These are phyloP conservation scores for Claviceps pazoutovae DNA, from an alignment of 2,329 filamentous ascomycete species.

Conservation along the genomic window DNA sequence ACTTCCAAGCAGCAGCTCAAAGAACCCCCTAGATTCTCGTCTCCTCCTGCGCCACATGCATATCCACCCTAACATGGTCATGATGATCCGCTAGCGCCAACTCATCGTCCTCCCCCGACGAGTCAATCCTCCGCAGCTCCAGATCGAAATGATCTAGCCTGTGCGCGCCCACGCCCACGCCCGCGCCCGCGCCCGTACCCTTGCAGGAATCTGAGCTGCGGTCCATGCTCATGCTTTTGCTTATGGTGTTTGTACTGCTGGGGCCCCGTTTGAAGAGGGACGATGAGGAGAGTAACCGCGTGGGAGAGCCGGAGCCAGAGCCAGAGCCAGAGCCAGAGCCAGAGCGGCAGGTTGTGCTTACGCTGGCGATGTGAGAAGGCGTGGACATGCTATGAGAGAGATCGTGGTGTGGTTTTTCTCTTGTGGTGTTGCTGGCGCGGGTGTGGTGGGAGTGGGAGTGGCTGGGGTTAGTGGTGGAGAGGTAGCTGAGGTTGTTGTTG, in stretches of 20 bases:
- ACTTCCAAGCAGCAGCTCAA: slow-evolving; percentile 1
- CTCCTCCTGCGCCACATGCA: slow-evolving; percentile 18
- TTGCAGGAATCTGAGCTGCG: neutral
- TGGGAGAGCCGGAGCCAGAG: slow-evolving; percentile 6
- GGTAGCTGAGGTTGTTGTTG: slow-evolving; percentile 6
- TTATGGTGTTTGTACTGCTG: too few species aligned
- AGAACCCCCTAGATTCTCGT: slow-evolving; percentile 16
- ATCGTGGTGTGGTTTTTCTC: slow-evolving; percentile 2
- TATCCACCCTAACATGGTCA: slow-evolving; percentile 8
- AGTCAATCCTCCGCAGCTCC: slow-evolving; percentile 19
- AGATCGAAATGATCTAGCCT: slow-evolving; percentile 15
- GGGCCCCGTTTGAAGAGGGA: neutral
- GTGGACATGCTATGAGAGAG: slow-evolving; percentile 1
- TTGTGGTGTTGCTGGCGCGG: neutral
- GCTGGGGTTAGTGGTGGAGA: neutral
- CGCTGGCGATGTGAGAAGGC: neutral
- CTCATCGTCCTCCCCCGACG: slow-evolving; percentile 6
- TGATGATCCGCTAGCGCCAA: neutral
- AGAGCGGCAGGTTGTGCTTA: slow-evolving; percentile 4
- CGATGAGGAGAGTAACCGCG: neutral
- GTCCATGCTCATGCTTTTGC: too few species aligned
- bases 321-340: slow-evolving; percentile 5
- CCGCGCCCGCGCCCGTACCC: neutral
- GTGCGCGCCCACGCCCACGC: neutral
- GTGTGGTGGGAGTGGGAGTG: neutral